Evolutionary conservation across 371 early-diverging fungal genomes (phyloP), one percentile per base, ranked within the genome.

Genomic region (Rhizopus microsporus): DNA sequence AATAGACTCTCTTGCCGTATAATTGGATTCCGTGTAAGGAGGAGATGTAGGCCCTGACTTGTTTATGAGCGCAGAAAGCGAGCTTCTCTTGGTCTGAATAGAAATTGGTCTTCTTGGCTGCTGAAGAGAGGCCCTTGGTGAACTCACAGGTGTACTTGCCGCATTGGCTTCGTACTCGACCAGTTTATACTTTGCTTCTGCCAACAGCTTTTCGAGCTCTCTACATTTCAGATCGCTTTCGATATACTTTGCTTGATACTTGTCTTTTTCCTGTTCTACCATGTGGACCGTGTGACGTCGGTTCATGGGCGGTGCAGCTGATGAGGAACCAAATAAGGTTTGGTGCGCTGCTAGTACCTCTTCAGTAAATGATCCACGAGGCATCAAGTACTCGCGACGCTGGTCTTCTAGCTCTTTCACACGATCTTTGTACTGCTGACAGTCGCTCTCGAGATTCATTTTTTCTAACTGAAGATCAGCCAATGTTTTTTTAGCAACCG

Each of bases 161-260:
- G 56, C 42, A 31, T 34, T 43, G 8, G 69, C 57, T 46, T 76
- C 76, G 35, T 67, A 71, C 38, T 76, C 72, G 5, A 65, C 80
- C 12, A 79, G 48, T 39, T 71, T 74, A 34, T 63, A 56, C 39
- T 79, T 79, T 40, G 80, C 62, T 50, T 79, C 80, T 7, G 80
- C 80, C 39, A 79, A 45, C 12, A 79, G 31, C 47, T 76, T 75
- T 32, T 79, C 80, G 10, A 79, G 49, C 30, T 79, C 80, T n/a
- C 80, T 63, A 54, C 80, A 79, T 15, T 75, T 71, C 32, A 76
- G 52, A 37, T 79, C 79, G 9, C 72, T 70, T 42, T 79, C 74
- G n/a, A 74, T 63, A 16, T 70, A 76, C 54, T 76, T 76, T 9
- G 54, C 45, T 51, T 79, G 71, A 58, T 72, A 76, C 17, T 57